Evolutionary conservation across 2,329 filamentous ascomycete genomes (phyloP).

Genomic region (Colletotrichum coccodes): DNA sequence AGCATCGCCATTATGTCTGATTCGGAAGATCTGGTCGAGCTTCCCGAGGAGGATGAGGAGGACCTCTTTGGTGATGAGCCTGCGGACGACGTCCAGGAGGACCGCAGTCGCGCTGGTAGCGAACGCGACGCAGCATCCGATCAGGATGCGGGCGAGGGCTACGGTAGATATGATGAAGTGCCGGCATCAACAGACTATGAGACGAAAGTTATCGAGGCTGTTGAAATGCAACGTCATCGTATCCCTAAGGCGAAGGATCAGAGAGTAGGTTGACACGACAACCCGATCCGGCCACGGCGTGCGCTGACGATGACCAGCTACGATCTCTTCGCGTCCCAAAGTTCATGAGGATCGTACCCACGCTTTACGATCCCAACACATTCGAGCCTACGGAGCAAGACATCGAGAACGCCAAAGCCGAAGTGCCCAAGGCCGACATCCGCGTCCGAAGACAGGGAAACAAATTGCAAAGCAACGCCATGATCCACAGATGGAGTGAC

Average conservation of each 20-base stretch:
- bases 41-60: constrained; percentile 63
- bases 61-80: constrained; percentile 70
- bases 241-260: constrained; percentile 78
- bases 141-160: constrained; percentile 55
- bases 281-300: neutral
- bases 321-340: constrained; percentile 77
- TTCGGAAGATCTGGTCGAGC: constrained; percentile 63
- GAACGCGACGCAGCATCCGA: constrained; percentile 70
- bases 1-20: constrained; percentile 59
- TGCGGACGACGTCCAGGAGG: constrained; percentile 70
- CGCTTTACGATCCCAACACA: constrained; percentile 71
- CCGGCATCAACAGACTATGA: constrained; percentile 45
- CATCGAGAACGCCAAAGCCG: constrained; percentile 61
- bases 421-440: constrained; percentile 71
- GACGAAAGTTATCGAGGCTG: constrained; percentile 69
- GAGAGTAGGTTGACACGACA: constrained; percentile 60
- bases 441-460: constrained; percentile 75
- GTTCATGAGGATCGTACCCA: constrained; percentile 77
- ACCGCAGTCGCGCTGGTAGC: constrained; percentile 64
- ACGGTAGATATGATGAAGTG: constrained; percentile 55
- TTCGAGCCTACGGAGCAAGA: constrained; percentile 71
- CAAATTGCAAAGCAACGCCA: constrained; percentile 79
- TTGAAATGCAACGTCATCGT: constrained; percentile 74
- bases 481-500: constrained; percentile 82
- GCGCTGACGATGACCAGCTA: constrained; percentile 56